phyloP scores from a whole-genome alignment of 108 stramenopile species.

The Pseudonitzschia pungens region DNA sequence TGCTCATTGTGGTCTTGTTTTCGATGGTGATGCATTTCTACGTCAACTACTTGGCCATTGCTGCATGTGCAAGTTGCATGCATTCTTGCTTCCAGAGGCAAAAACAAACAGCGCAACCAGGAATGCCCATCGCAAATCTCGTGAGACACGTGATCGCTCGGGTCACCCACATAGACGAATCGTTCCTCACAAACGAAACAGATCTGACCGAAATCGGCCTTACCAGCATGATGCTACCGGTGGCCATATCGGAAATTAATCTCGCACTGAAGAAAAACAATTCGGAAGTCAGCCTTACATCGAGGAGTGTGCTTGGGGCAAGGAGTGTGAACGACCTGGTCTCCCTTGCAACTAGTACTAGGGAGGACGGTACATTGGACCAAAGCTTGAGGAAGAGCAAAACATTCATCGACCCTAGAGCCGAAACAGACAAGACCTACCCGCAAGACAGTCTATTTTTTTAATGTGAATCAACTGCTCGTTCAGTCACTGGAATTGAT shows the following conservation, averaged over 20 bases:
- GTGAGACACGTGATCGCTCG: not conserved
- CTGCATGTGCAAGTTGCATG: not conserved
- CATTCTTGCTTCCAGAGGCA: not conserved
- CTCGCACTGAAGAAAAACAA: not conserved
- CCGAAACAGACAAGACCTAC: too few species aligned
- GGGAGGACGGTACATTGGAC: not conserved
- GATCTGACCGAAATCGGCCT: constrained; percentile 5
- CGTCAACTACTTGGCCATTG: not conserved
- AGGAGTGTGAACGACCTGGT: not conserved
- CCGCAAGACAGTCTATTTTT: too few species aligned
- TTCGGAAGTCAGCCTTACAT: not conserved
- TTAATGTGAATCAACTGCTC: too few species aligned
- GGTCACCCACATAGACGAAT: not conserved
- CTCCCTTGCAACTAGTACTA: not conserved
- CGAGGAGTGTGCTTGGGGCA: not conserved
- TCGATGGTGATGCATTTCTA: constrained; percentile 7
- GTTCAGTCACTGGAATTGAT: too few species aligned
- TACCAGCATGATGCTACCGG: not conserved
- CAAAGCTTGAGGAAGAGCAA: not conserved
- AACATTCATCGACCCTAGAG: too few species aligned
- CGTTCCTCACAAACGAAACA: not conserved
- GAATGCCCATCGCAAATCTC: not conserved
- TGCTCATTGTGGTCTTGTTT: not conserved
- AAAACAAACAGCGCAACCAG: not conserved
- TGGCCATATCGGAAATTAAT: constrained; percentile 4